Base-by-base conservation (phyloP, 2,329 filamentous ascomycete genomes). In the Fusarium pseudocircinatum region DNA sequence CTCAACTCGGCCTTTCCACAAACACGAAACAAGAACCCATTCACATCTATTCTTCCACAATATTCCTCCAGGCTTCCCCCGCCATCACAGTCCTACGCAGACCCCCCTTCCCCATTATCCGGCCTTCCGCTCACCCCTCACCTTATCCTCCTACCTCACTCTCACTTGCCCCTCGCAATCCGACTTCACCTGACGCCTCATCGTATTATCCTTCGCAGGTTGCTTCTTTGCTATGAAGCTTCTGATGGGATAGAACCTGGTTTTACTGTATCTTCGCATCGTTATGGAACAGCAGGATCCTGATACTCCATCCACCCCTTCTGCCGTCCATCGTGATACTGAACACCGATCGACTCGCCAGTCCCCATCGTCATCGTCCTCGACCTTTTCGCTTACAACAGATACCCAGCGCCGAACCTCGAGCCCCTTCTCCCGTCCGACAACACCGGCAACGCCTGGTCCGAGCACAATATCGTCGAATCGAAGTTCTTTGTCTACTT, bases 211-310 rank as follows among this genome's bases (percentile, higher is more conserved):
- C 49, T 69, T 58, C 70, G 69, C 76, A 76, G 70, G 64, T 69
- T 64, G 63, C 62, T 59, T 62, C 52, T 67, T 78, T 78, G 70
- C 59, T 67, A 67, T 72, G 63, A 74, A 75, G 74, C 75, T 69
- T 75, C 69, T 74, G 65, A 75, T 77, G 76, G 76, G 69, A 78
- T 73, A 78, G 70, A 69, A 60, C 72, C 58, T 63, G 69, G 63
- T 75, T 76, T 76, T 79, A 72, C 79, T 77, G 67, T 77, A 64
- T 65, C 75, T 79, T 74, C 78, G 79, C 78, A 81, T 83, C 85
- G 85, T 85, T 81, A 89, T 88, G 87, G 86, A 87, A 87, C 82
- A 84, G 82, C 83, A 84, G 83, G 74, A 77, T 49, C 69, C 76
- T 62, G 66, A 69, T 63, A 67, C 70, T 63, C 68, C 75, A 70